These are phyloP conservation scores for Rhytidiadelphus loreus DNA, from an alignment of 225 moss, liverwort and hornwort species.

Conservation along the genomic window DNA sequence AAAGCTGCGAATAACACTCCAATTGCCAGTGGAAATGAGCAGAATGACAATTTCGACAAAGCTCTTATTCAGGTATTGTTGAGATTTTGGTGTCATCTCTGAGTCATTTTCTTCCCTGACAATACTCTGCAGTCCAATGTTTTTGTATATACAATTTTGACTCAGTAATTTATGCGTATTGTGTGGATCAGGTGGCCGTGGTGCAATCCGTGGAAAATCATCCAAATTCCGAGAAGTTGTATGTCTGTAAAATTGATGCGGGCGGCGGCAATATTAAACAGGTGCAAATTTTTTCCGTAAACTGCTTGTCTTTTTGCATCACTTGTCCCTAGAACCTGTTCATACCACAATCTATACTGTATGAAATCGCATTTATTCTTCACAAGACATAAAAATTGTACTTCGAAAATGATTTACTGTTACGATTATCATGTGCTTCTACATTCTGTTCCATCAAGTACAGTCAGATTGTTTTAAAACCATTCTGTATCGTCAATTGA, in stretches of 20 bases:
- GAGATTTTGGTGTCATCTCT: neutral
- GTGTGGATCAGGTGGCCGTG: slow-evolving; percentile 55
- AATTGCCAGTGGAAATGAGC: slow-evolving; percentile 29
- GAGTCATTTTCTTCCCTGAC: neutral
- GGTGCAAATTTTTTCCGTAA: slow-evolving; percentile 13
- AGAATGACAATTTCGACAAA: slow-evolving; percentile 69
- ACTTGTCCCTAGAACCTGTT: neutral
- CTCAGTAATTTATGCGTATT: neutral
- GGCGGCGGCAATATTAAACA: slow-evolving; percentile 53
- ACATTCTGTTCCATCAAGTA: neutral
- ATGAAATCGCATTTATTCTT: neutral
- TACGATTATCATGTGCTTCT: neutral
- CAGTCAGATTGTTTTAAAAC: neutral
- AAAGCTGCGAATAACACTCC: slow-evolving; percentile 21
- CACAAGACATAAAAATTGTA: neutral
- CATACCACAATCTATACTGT: neutral
- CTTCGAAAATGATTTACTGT: neutral
- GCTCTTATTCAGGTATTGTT: slow-evolving; percentile 65
- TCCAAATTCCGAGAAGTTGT: slow-evolving; percentile 80
- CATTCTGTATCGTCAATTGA: neutral
- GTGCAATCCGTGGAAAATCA: slow-evolving; percentile 78
- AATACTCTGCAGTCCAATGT: neutral
- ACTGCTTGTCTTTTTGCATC: neutral
- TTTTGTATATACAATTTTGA: neutral
- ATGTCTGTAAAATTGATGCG: slow-evolving; percentile 74